These are phyloP conservation scores for Phytophthora citrophthora DNA, from an alignment of 352 stramenopile genomes.

Conservation along the genomic window DNA sequence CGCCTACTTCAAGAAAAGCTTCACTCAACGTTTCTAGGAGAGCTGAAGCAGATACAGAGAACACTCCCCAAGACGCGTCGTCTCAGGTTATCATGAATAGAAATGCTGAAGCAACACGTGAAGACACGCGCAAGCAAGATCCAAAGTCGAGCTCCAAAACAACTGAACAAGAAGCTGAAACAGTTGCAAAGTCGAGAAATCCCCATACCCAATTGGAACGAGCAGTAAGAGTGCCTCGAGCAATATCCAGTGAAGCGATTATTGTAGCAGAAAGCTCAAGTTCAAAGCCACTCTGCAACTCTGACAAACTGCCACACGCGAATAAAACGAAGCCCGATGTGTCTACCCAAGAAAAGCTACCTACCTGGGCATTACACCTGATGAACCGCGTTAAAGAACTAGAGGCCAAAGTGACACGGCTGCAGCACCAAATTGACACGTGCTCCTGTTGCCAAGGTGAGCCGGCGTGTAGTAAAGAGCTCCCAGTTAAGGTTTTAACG, in stretches of 20 bases:
- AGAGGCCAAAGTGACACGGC: constrained; percentile 9
- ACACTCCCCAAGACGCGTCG: not conserved
- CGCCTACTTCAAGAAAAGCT: not conserved
- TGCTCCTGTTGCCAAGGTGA: not conserved
- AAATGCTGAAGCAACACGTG: not conserved
- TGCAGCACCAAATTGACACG: constrained; percentile 11
- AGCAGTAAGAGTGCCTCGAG: not conserved
- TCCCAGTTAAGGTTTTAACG: too few species aligned
- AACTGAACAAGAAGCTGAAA: not conserved
- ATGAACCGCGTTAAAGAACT: constrained; percentile 12
- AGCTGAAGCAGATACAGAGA: not conserved
- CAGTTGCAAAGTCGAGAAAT: not conserved
- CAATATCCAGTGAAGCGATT: not conserved
- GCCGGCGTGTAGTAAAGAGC: not conserved
- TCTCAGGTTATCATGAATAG: not conserved
- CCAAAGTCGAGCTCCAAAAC: not conserved
- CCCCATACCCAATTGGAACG: not conserved
- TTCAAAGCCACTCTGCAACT: not conserved
- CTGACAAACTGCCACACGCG: not conserved
- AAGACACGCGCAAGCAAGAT: not conserved
- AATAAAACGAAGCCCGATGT: not conserved
- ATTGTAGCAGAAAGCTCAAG: constrained; percentile 1
- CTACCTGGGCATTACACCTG: constrained; percentile 12
- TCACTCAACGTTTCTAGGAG: not conserved
- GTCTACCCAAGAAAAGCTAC: constrained; percentile 7